Conservation (phyloP, 2,329 filamentous ascomycete species). For the Phyllosticta paracitricarpa region DNA sequence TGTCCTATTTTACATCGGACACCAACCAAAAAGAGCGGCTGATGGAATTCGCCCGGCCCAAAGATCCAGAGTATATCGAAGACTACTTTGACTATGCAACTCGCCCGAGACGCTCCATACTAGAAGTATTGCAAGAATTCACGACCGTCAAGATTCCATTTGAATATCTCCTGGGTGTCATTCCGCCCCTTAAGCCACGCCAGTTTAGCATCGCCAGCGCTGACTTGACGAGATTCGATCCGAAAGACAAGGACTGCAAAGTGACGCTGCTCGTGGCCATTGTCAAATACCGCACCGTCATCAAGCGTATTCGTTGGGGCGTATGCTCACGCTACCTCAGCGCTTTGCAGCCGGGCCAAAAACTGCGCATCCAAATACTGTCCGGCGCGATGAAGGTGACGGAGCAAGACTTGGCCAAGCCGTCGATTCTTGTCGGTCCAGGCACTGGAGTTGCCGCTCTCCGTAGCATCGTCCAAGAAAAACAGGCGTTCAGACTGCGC, state of each 20-base stretch:
- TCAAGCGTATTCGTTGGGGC: constrained; percentile 73
- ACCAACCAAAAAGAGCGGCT: constrained; percentile 69
- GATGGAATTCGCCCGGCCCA: constrained; percentile 59
- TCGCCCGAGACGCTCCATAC: constrained; percentile 75
- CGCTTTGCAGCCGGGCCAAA: constrained; percentile 47
- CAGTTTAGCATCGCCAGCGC: constrained; percentile 83
- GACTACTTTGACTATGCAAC: constrained; percentile 96
- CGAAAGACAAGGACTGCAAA: constrained; percentile 26
- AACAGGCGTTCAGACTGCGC: constrained; percentile 32
- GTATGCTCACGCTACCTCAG: constrained; percentile 84
- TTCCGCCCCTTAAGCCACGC: constrained; percentile 76
- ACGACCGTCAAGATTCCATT: constrained; percentile 72
- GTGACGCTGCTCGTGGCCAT: constrained; percentile 75
- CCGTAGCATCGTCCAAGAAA: constrained; percentile 66
- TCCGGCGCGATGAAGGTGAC: constrained; percentile 16
- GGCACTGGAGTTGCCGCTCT: constrained; percentile 84
- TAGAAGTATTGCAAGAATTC: constrained; percentile 90
- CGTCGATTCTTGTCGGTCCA: constrained; percentile 69
- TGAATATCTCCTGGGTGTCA: constrained; percentile 57
- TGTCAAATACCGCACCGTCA: constrained; percentile 82
- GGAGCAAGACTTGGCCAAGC: constrained; percentile 36
- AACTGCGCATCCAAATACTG: constrained; percentile 39
- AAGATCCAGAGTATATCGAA: constrained; percentile 67
- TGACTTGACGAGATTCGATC: neutral
- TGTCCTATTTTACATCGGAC: constrained; percentile 66